Percentiles rank a stretch among this genome's conserved stretches.
Conservation (phyloP, 2,329 filamentous ascomycete species). For the Monosporascus cannonballus region DNA sequence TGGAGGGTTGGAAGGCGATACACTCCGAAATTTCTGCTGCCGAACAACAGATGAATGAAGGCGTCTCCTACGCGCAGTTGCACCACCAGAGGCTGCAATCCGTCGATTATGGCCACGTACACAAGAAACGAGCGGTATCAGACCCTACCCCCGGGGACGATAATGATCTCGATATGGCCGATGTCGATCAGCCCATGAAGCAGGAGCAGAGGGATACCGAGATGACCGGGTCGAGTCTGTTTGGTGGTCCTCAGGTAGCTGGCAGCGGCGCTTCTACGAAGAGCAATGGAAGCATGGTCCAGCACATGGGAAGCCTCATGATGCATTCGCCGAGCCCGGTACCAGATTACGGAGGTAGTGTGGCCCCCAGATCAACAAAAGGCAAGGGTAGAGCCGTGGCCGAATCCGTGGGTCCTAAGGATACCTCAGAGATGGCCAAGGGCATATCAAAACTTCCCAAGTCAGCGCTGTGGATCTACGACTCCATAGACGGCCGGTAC, state of each 20-base stretch:
- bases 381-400: slow-evolving; percentile 31
- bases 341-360: slow-evolving; percentile 21
- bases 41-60: slow-evolving; percentile 53
- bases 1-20: slow-evolving; percentile 81
- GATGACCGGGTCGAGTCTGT: slow-evolving; percentile 18
- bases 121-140: slow-evolving; percentile 49
- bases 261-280: slow-evolving; percentile 22
- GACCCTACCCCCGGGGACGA: slow-evolving; percentile 32
- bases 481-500: slow-evolving; percentile 39
- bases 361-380: slow-evolving; percentile 17
- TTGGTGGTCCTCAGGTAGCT: slow-evolving; percentile 17
- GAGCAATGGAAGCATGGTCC: slow-evolving; percentile 19
- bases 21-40: slow-evolving; percentile 57
- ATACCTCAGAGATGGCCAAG: slow-evolving; percentile 5
- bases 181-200: slow-evolving; percentile 26
- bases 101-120: slow-evolving; percentile 43
- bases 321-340: slow-evolving; percentile 29
- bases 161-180: slow-evolving; percentile 44
- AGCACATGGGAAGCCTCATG: slow-evolving; percentile 26
- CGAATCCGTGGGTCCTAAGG: slow-evolving; percentile 6
- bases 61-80: slow-evolving; percentile 29
- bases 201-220: slow-evolving; percentile 19
- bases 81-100: slow-evolving; percentile 37
- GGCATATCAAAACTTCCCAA: slow-evolving; percentile 27
- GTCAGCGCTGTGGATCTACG: slow-evolving; percentile 47